Evolutionary conservation across 495 filamentous ascomycete species (phyloP), one percentile per base, ranked within the genome.

Genomic region (Apodospora peruviana): DNA sequence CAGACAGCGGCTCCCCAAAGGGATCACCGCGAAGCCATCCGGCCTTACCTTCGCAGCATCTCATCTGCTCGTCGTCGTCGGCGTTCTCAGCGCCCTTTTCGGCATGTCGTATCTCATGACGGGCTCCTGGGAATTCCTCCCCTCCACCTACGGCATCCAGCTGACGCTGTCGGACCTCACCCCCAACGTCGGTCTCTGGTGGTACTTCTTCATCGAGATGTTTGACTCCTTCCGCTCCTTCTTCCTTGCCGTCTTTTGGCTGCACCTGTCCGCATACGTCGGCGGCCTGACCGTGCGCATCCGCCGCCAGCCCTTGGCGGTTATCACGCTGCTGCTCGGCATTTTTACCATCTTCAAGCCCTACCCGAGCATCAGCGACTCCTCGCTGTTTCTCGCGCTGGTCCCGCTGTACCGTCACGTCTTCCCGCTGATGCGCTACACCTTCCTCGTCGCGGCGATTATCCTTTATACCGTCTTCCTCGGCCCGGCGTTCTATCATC

Each of bases 171-270:
- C 90, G 1, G 94, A 97, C 68, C 73, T 98, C 37, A 91, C 91
- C 0, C 93, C 93, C 19, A 98, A 97, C 54, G 84, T 94, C 34
- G 93, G 93, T 2, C 76, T 98, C 0, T 98, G 93, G 93, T 98
- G 93, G 93, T 98, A 98, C 70, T 98, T 97, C 68, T 97, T 98
- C 70, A 94, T 91, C 57, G 93, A 98, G 69, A 98, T 98, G 82
- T 98, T 98, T 64, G 93, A 98, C 67, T 91, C 90, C 4, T 98
- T 98, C 76, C 82, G 93, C 19, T 84, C 86, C 42, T 97, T 98
- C 74, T 98, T 98, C 76, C 77, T 98, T 2, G 94, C 87, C 18
- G 90, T 97, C 5, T 98, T 98, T 67, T 96, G 94, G 89, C 79
- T 98, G 47, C 94, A 98, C 67, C 74, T 97, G 42, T 83, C 83